Evolutionary conservation across 805 yeast species (phyloP), one percentile per base, ranked within the genome.

Genomic region (Yamadazyma nakazawae): DNA sequence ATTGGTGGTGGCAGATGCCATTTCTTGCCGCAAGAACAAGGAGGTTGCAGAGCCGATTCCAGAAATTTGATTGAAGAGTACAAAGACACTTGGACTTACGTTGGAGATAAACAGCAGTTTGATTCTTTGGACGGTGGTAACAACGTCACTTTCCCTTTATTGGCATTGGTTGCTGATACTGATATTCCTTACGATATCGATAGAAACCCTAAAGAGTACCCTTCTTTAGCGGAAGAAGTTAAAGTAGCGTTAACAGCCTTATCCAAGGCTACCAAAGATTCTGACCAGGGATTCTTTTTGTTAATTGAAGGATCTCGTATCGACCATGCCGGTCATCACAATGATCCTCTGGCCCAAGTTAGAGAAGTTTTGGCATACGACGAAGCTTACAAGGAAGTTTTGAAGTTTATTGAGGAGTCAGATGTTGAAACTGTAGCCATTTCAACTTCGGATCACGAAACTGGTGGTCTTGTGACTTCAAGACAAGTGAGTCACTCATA

Each of bases 321-420:
- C 57, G 97, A 90, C 67, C 97, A 90, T 61, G 96, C 96, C 5
- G 96, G 96, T 40, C 97, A 90, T 67, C 82, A 78, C 55, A 90
- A 91, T 60, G 97, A 90, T 64, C 92, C 97, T 8, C 91, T 90
- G 9, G 96, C 96, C 7, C 96, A 89, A 66, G 96, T 87, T 9
- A 75, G 88, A 57, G 97, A 90, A 66, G 91, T 88, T 2, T 69
- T 90, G 56, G 96, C 95, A 1, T 90, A 82, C 63, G 96, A 88
- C 62, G 81, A 79, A 50, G 90, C 96, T 2, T 87, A 85, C 66
- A 64, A 78, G 51, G 84, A 86, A 9, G 96, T 84, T 2, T 64
- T 79, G 44, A 79, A 86, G 37, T 89, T 80, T 62, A 88, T 85
- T 30, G 81, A 84, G 55, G 58, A 73, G 5, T 58, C 85, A 1